These are phyloP conservation scores for Cladophialophora immunda DNA, from an alignment of 2,329 filamentous ascomycete species.

Conservation along the genomic window DNA sequence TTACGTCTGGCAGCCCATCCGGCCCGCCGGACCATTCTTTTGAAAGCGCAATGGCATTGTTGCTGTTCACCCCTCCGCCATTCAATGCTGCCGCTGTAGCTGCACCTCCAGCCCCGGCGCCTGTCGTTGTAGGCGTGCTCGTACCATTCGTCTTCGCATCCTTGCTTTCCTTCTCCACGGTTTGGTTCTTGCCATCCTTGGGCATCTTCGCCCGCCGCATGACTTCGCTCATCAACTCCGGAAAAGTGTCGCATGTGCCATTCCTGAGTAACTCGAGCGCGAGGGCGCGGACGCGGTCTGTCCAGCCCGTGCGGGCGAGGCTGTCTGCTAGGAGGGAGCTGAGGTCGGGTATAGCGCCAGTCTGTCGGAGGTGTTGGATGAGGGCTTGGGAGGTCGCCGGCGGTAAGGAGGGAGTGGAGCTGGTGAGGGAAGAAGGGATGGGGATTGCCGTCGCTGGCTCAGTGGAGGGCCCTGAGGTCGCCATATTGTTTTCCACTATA, in stretches of 20 bases:
- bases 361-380: slow-evolving; percentile 38
- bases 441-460: slow-evolving; percentile 28
- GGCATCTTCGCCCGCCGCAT: slow-evolving; percentile 54
- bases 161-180: slow-evolving; percentile 32
- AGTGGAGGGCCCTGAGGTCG: slow-evolving; percentile 14
- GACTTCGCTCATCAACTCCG: slow-evolving; percentile 64
- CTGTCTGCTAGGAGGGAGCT: slow-evolving; percentile 63
- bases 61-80: slow-evolving; percentile 31
- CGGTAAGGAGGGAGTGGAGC: slow-evolving; percentile 27
- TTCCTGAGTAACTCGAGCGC: slow-evolving; percentile 65
- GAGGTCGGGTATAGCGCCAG: slow-evolving; percentile 63
- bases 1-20: slow-evolving; percentile 52
- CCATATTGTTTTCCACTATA: slow-evolving; percentile 4
- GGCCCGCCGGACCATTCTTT: slow-evolving; percentile 49
- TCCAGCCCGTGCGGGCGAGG: slow-evolving; percentile 67
- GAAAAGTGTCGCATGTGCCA: slow-evolving; percentile 65
- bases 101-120: background rate
- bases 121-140: slow-evolving; percentile 18
- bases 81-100: background rate
- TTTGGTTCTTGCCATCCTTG: slow-evolving; percentile 35
- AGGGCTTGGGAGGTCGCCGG: slow-evolving; percentile 32
- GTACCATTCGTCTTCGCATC: slow-evolving; percentile 29
- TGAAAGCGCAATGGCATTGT: slow-evolving; percentile 44
- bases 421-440: slow-evolving; percentile 32
- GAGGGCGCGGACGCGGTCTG: slow-evolving; percentile 63